A percentile compares a stretch with the other conserved stretches of the same genome.
These are phyloP conservation scores for Rhododendron vialii DNA, from an alignment of 148 eudicot species.

Conservation along the genomic window DNA sequence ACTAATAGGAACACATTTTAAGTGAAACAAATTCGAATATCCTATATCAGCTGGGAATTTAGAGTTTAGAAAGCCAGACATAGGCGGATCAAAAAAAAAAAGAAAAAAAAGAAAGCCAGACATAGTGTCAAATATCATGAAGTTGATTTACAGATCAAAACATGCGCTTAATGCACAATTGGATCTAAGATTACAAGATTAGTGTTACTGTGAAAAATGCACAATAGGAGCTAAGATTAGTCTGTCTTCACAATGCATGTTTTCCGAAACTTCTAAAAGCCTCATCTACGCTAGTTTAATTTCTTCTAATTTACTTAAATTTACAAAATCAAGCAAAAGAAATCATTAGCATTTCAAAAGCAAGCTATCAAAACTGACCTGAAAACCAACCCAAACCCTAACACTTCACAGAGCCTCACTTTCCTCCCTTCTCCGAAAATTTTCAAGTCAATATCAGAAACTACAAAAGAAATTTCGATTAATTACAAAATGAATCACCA, in stretches of 20 bases:
- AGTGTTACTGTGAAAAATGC: background rate
- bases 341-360: background rate
- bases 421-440: background rate
- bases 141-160: background rate
- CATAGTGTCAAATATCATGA: background rate
- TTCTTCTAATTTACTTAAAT: background rate
- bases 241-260: background rate
- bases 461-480: background rate
- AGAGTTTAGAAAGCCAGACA: background rate
- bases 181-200: no score
- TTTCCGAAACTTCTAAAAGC: background rate
- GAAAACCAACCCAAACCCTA: background rate
- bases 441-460: background rate
- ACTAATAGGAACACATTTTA: background rate
- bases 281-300: background rate
- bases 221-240: background rate
- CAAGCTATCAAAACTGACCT: background rate
- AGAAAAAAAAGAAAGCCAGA: no score
- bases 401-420: background rate
- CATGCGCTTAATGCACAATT: background rate
- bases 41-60: background rate
- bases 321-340: background rate
- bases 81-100: no score
- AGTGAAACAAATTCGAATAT: background rate
- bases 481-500: background rate